phyloP scores from a whole-genome alignment of 2,329 filamentous ascomycete genomes.

The Dactylellina cionopaga region DNA sequence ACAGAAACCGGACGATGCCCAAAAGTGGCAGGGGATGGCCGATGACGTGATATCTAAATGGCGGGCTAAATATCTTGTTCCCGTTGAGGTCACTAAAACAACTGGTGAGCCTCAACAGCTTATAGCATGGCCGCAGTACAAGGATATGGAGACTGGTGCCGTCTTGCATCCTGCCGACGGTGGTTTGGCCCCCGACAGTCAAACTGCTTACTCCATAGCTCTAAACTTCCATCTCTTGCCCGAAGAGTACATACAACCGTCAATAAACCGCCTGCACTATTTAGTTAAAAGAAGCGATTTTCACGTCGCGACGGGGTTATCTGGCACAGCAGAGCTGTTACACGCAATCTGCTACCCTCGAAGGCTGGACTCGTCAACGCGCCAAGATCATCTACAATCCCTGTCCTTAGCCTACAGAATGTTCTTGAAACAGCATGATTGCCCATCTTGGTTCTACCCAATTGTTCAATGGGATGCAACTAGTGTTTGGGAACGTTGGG shows the following conservation, averaged over 20 bases:
- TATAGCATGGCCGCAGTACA: constrained; percentile 10
- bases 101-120: constrained; percentile 14
- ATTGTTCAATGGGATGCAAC: constrained; percentile 63
- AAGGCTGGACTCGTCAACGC: constrained; percentile 30
- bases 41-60: constrained; percentile 4
- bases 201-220: constrained; percentile 62
- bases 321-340: constrained; percentile 62
- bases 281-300: constrained; percentile 60
- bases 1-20: constrained; percentile 56
- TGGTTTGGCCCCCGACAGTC: constrained; percentile 57
- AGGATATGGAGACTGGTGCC: constrained; percentile 61
- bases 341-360: constrained; percentile 57
- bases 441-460: constrained; percentile 64
- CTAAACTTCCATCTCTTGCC: constrained; percentile 61
- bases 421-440: constrained; percentile 63
- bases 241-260: constrained; percentile 48
- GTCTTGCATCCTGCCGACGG: not conserved
- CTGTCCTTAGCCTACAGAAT: constrained; percentile 62
- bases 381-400: constrained; percentile 8
- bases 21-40: constrained; percentile 6
- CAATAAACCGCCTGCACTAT: constrained; percentile 58
- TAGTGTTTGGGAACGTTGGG: constrained; percentile 67
- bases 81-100: not conserved
- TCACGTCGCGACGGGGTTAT: constrained; percentile 63
- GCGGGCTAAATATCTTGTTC: constrained; percentile 35